Evolutionary conservation across 768 basidiomycete genomes (phyloP).

Genomic region (Mycena rebaudengoi): DNA sequence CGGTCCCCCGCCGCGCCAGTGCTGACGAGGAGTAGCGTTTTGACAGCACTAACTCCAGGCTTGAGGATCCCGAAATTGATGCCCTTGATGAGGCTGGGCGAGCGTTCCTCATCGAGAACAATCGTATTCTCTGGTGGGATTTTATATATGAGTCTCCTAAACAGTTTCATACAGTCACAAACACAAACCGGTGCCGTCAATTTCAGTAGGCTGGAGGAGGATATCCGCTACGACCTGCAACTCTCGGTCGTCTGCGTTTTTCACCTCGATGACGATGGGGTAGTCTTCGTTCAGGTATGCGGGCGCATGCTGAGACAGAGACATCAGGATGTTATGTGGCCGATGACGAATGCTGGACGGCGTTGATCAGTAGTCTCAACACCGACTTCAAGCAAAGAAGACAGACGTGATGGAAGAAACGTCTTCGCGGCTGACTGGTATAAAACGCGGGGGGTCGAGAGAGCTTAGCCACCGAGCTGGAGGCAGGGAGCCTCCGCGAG

Average conservation of each 20-base stretch:
- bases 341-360: conserved; percentile 64
- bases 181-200: conserved; percentile 72
- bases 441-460: conserved; percentile 59
- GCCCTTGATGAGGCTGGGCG: conserved; percentile 78
- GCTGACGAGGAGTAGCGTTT: conserved; percentile 70
- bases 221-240: conserved; percentile 77
- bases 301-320: conserved; percentile 66
- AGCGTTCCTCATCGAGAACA: conserved; percentile 66
- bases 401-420: conserved; percentile 59
- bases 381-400: not conserved
- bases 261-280: conserved; percentile 74
- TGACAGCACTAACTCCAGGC: conserved; percentile 64
- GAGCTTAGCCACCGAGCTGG: conserved; percentile 65
- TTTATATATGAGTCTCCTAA: not conserved
- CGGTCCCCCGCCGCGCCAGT: conserved; percentile 74
- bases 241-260: conserved; percentile 74
- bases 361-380: conserved; percentile 2
- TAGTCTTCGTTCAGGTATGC: conserved; percentile 87
- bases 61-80: conserved; percentile 69
- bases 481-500: conserved; percentile 44
- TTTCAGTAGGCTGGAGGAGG: conserved; percentile 81
- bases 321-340: conserved; percentile 64
- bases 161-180: too few species aligned
- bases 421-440: conserved; percentile 58
- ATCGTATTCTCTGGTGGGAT: conserved; percentile 63